phyloP scores from a whole-genome alignment of 1,284 basidiomycete species.

The Boletus coffeatus region DNA sequence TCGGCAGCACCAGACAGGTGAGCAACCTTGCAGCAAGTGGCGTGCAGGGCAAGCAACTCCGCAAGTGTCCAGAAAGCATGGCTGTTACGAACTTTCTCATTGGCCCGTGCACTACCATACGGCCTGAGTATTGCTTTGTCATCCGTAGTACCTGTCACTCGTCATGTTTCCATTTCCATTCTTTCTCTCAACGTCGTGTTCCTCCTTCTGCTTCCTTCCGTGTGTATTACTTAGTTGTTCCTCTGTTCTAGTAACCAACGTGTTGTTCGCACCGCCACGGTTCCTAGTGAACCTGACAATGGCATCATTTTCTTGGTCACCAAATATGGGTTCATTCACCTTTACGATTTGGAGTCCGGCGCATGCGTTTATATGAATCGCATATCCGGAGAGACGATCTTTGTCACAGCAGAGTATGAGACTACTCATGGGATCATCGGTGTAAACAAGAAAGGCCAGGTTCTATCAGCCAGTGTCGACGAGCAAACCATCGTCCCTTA shows the following conservation, averaged over 20 bases:
- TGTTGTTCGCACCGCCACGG: no score
- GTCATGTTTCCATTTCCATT: no score
- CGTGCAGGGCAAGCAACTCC: neutral
- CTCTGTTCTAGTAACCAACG: no score
- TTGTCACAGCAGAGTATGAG: conserved; percentile 97
- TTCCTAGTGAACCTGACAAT: conserved; percentile 30
- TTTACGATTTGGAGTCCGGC: conserved; percentile 98
- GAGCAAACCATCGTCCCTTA: conserved; percentile 96
- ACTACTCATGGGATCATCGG: conserved; percentile 94
- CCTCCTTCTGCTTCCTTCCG: no score
- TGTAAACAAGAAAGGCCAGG: conserved; percentile 99
- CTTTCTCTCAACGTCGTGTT: no score
- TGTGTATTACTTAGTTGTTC: no score
- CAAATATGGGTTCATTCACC: conserved; percentile 99
- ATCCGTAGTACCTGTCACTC: no score
- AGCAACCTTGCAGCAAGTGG: neutral
- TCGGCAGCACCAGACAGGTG: neutral
- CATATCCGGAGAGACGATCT: conserved; percentile 99
- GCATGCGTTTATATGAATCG: conserved; percentile 99
- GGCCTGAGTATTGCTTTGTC: no score
- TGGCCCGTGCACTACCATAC: no score
- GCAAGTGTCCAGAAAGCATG: no score
- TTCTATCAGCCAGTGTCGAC: conserved; percentile 95
- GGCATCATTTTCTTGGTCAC: conserved; percentile 98
- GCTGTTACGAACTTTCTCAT: no score